Evolutionary conservation across 225 moss, liverwort and hornwort genomes (phyloP).

Genomic region (Anthoceros angustus): DNA sequence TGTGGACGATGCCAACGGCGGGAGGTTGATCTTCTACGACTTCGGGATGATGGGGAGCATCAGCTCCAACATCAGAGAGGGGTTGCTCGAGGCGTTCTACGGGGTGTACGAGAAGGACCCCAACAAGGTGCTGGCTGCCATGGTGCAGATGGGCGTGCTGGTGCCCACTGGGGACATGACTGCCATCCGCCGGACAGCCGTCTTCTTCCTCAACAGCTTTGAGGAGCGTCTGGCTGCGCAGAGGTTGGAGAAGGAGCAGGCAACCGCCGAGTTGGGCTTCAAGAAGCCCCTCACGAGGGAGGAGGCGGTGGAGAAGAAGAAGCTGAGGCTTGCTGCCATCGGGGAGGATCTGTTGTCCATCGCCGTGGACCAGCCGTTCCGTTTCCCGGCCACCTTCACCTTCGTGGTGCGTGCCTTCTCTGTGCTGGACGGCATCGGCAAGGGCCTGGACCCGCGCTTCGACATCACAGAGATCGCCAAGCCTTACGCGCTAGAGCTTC

Average conservation of each 20-base stretch:
- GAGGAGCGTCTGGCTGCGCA: slow-evolving; percentile 88
- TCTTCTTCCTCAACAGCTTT: slow-evolving; percentile 89
- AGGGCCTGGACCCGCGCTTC: slow-evolving; percentile 91
- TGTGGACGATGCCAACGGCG: slow-evolving; percentile 87
- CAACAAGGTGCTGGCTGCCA: slow-evolving; percentile 90
- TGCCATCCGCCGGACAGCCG: slow-evolving; percentile 87
- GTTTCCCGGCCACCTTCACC: slow-evolving; percentile 98
- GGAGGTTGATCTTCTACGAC: slow-evolving; percentile 92
- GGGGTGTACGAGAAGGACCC: slow-evolving; percentile 98
- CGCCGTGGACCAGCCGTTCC: slow-evolving; percentile 86
- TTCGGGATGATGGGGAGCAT: slow-evolving; percentile 99
- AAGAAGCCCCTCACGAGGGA: slow-evolving; percentile 56
- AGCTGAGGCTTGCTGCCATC: slow-evolving; percentile 80
- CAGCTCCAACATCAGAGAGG: slow-evolving; percentile 87
- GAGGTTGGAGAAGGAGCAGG: slow-evolving; percentile 49
- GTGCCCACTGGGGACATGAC: slow-evolving; percentile 93
- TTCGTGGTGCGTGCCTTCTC: slow-evolving; percentile 98
- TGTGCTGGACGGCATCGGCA: slow-evolving; percentile 97
- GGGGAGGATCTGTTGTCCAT: slow-evolving; percentile 93
- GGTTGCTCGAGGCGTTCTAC: slow-evolving; percentile 93
- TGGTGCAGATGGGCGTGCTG: slow-evolving; percentile 99
- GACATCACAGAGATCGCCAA: slow-evolving; percentile 96
- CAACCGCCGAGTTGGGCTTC: slow-evolving; percentile 48
- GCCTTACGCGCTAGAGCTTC: slow-evolving; percentile 96
- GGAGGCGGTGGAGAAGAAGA: slow-evolving; percentile 73